These are phyloP conservation scores for Melampsora americana DNA, from an alignment of 1,284 basidiomycete genomes.

Conservation along the genomic window DNA sequence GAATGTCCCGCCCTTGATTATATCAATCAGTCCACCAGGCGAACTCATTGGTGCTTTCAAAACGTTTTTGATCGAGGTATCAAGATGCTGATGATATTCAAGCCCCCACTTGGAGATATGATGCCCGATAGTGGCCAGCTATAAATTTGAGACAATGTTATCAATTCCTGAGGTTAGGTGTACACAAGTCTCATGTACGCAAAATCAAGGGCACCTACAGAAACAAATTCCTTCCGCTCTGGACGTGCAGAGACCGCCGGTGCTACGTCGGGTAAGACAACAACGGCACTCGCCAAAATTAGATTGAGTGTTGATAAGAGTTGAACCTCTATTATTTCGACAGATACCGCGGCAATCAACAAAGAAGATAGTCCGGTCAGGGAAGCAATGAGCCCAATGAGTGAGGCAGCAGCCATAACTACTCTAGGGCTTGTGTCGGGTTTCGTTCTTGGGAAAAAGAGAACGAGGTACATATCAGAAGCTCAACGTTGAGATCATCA, in stretches of 20 bases:
- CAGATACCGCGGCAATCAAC: neutral
- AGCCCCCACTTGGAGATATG: constrained; percentile 3
- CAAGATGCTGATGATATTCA: neutral
- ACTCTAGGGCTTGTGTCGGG: neutral
- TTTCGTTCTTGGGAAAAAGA: neutral
- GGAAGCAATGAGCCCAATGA: constrained; percentile 5
- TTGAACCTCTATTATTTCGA: constrained; percentile 3
- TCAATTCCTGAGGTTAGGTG: too few relatives aligned
- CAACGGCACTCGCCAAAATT: neutral
- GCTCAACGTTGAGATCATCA: neutral
- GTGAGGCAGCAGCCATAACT: neutral
- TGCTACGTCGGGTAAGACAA: neutral
- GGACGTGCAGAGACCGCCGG: neutral
- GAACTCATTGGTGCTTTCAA: neutral
- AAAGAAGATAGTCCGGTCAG: neutral
- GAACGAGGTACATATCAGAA: neutral
- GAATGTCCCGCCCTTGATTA: neutral
- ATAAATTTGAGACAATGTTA: neutral
- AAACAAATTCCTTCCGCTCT: constrained; percentile 2
- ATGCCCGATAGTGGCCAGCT: neutral
- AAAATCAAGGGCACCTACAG: neutral
- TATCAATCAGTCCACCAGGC: constrained; percentile 30
- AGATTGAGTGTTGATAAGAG: neutral
- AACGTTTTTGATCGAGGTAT: neutral
- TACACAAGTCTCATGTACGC: neutral